Evolutionary conservation across 306 rosid genomes (phyloP), one percentile per base, ranked within the genome.

Genomic region (Dicorynia guianensis): DNA sequence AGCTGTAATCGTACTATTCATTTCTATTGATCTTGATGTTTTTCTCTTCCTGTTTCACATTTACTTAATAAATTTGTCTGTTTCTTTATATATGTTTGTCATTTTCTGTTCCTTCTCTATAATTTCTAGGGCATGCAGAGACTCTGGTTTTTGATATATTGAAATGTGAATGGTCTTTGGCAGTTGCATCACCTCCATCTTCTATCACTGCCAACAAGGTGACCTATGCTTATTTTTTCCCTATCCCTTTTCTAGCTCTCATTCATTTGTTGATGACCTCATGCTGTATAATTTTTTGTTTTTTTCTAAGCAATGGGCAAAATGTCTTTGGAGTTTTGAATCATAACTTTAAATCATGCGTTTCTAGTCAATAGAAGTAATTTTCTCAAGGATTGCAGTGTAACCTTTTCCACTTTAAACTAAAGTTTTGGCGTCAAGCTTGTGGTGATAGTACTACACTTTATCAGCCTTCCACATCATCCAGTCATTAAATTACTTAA

Each of bases 81-180:
- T 17, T 14, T 53, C 33, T 9, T 13, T 55, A 15, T 75, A 25
- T 67, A 3, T 33, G 46, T 52, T 36, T 69, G 48, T 55, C 48
- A 17, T 36, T 19, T 58, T 36, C 33, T 9, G 15, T 35, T 35
- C 39, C 58, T 50, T 47, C 38, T 52, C 50, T 59, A 20, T 58
- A 64, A 57, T 78, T 71, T 84, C 60, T 85, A 91, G 98, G 97
- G 70, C 87, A 87, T 73, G 87, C 85, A 33, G 98, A 94, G 85
- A 94, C 98, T 54, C 68, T 93, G 39, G 77, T 91, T 73, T 93
- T 88, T 88, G 98, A 94, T 83, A 80, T 94, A 35, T 61, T 88
- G 53, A 91, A 88, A 87, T 74, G 67, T 60, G 97, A 90, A 84
- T 88, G 98, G 98, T 91, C 94, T 44, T 63, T 87, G 59, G 85